Evolutionary conservation across 768 basidiomycete species (phyloP), one percentile per base, ranked within the genome.

Genomic region (Butyriboletus loyo): DNA sequence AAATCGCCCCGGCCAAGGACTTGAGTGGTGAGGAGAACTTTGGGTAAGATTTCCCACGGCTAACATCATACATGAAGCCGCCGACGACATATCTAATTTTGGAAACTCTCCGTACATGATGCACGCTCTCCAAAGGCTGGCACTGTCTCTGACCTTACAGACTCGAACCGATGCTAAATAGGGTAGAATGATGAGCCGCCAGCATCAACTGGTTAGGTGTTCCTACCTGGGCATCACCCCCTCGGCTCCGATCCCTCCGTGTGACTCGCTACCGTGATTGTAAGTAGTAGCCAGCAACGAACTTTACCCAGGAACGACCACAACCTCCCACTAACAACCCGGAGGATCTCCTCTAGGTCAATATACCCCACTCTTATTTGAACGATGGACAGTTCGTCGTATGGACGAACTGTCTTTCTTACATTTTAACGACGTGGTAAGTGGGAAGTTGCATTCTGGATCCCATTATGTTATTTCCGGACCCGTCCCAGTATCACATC

Each of bases 61-160:
- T 1, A 5, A 15, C 13, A 31, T 22, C 2, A 27, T 5, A 11
- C 10, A 30, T 37, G 17, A 14, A 49, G 21, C 37, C 2, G n/a
- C 63, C 63, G 64, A 52, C 36, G 31, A 64, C 58, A 66, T 57
- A 49, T 54, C 64, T 38, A 14, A 13, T 53, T 66, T 43, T 48
- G 48, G 64, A 55, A 65, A 48, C 25, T 43, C 63, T 59, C 60
- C 28, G 22, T 5, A 17, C n/a, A 11, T 11, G n/a, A n/a, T n/a
- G n/a, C 31, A 34, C 13, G 1, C 21, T 25, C 30, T 14, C 10
- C 9, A n/a, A 11, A 37, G 36, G 15, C 34, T 11, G 30, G 21
- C 9, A 17, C 17, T 13, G 7, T 25, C 11, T 9, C 22, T 13
- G 22, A 11, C 4, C 24, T 28, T 10, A 1, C 28, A 46, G 8